phyloP scores from a whole-genome alignment of 1,284 basidiomycete genomes.

The Puccinia sorghi region DNA sequence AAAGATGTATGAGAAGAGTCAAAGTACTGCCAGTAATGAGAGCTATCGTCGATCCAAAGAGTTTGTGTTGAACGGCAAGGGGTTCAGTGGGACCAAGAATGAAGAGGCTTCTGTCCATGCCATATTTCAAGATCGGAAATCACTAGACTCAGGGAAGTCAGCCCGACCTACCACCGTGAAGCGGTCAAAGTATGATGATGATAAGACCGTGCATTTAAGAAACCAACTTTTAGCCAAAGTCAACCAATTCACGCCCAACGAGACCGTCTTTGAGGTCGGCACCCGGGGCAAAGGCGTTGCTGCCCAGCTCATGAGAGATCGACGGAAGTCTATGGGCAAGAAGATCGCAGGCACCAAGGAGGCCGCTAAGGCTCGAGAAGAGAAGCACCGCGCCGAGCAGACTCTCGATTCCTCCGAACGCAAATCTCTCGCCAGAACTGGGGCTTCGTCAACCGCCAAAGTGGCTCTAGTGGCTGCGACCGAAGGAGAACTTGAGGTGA shows the following conservation, averaged over 20 bases:
- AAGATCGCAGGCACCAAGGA: constrained; percentile 54
- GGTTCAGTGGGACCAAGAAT: constrained; percentile 65
- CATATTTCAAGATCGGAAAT: constrained; percentile 61
- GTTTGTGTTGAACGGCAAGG: constrained; percentile 68
- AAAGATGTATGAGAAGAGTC: constrained; percentile 88
- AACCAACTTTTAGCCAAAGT: constrained; percentile 73
- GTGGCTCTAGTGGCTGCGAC: constrained; percentile 13
- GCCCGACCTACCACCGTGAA: constrained; percentile 51
- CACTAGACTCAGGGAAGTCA: constrained; percentile 56
- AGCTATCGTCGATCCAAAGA: constrained; percentile 87
- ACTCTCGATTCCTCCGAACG: constrained; percentile 41
- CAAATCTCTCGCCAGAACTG: constrained; percentile 55
- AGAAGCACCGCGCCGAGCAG: not conserved
- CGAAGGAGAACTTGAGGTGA: constrained; percentile 45
- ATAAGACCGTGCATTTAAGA: constrained; percentile 63
- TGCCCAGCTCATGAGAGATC: constrained; percentile 80
- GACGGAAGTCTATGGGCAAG: constrained; percentile 74
- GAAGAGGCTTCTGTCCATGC: constrained; percentile 73
- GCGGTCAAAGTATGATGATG: constrained; percentile 52
- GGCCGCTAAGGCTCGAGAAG: constrained; percentile 40
- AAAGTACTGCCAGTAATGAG: constrained; percentile 81
- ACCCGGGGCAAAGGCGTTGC: constrained; percentile 69
- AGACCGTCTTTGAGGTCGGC: constrained; percentile 91
- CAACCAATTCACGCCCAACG: constrained; percentile 77
- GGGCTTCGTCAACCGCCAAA: not conserved